Evolutionary conservation across 768 basidiomycete genomes (phyloP).

Genomic region (Phallus indusiatus): DNA sequence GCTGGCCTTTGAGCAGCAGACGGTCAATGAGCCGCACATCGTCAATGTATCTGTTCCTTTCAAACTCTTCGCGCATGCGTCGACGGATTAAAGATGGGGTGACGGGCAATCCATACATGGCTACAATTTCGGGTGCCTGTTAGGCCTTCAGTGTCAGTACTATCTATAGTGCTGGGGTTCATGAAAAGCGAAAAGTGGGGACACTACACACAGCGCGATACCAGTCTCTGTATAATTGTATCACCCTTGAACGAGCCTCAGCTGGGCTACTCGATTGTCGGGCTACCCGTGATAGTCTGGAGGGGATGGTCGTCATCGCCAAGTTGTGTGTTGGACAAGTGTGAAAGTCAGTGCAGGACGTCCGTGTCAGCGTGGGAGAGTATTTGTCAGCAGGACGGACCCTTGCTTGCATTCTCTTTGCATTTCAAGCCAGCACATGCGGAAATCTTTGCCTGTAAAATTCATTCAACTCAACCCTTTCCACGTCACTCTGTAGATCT

Average conservation of each 20-base stretch:
- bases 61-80: slow-evolving; percentile 78
- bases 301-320: slow-evolving; percentile 75
- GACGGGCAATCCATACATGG: slow-evolving; percentile 72
- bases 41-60: slow-evolving; percentile 72
- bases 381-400: neutral
- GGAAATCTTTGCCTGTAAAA: no score
- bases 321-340: neutral
- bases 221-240: slow-evolving; percentile 88
- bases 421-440: no score
- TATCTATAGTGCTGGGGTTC: slow-evolving; percentile 3
- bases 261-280: slow-evolving; percentile 42
- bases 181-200: slow-evolving; percentile 6
- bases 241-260: slow-evolving; percentile 59
- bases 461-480: no score
- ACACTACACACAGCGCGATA: slow-evolving; percentile 68
- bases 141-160: neutral
- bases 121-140: slow-evolving; percentile 86
- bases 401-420: no score
- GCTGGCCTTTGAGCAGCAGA: slow-evolving; percentile 71
- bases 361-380: neutral
- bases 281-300: slow-evolving; percentile 71
- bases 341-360: neutral
- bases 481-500: no score
- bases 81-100: slow-evolving; percentile 72
- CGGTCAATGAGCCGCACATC: slow-evolving; percentile 81